Percentiles rank a stretch among this genome's conserved stretches.
phyloP scores from a whole-genome alignment of 805 yeast genomes.

The Starmerella vitae region DNA sequence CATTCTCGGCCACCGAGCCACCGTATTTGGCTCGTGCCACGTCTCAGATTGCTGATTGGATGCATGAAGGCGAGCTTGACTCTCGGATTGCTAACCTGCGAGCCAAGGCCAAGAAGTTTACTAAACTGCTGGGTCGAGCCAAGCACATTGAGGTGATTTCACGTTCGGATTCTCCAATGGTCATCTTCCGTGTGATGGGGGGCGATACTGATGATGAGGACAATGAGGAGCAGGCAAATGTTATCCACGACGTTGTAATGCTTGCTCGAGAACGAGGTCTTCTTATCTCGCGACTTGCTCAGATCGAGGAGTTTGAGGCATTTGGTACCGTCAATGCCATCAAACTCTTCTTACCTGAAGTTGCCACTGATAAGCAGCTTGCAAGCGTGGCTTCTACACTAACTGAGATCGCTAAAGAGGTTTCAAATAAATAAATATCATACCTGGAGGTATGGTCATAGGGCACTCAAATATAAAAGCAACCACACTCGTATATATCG shows the following conservation, averaged over 20 bases:
- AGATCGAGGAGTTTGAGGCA: slow-evolving; percentile 57
- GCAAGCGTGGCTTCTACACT: no score
- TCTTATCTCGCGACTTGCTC: slow-evolving; percentile 51
- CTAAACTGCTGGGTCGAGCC: slow-evolving; percentile 10
- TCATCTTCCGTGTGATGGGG: slow-evolving; percentile 49
- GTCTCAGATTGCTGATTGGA: slow-evolving; percentile 16
- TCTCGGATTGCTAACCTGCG: slow-evolving; percentile 21
- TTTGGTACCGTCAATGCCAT: slow-evolving; percentile 55
- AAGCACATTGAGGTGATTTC: slow-evolving; percentile 42
- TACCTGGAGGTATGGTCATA: no score
- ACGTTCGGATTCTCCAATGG: slow-evolving; percentile 45
- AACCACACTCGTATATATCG: no score
- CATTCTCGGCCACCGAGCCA: slow-evolving; percentile 88
- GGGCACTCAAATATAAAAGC: no score
- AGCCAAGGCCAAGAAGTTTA: slow-evolving; percentile 16
- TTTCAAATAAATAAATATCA: no score
- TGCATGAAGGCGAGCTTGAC: slow-evolving; percentile 25
- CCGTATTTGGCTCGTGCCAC: slow-evolving; percentile 57
- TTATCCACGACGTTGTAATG: slow-evolving; percentile 57
- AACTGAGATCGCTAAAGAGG: no score
- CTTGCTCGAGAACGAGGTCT: slow-evolving; percentile 39
- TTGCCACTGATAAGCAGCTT: no score
- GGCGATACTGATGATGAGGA: slow-evolving; percentile 24
- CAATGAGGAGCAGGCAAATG: slow-evolving; percentile 36
- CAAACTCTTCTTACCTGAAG: slow-evolving; percentile 38